Percentiles rank a stretch among this genome's conserved stretches.
Evolutionary conservation across 768 basidiomycete species (phyloP).

Genomic region (Tylopilus sp.): DNA sequence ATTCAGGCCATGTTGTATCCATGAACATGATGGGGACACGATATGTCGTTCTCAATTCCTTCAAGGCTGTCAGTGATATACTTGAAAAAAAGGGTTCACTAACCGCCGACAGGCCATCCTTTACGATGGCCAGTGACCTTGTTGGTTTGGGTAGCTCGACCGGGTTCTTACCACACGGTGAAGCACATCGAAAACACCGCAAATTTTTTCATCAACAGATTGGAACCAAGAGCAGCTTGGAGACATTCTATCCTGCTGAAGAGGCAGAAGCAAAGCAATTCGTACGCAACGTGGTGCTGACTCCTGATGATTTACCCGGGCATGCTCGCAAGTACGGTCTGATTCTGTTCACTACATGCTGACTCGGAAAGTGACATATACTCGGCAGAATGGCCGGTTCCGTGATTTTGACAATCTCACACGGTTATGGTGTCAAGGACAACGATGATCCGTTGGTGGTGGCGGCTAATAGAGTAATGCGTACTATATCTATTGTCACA

Average conservation of each 20-base stretch:
- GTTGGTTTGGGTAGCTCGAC: conserved; percentile 5
- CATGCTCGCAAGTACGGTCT: conserved; percentile 7
- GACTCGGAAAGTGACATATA: not conserved
- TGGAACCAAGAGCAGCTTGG: conserved; percentile 5
- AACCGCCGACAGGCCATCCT: conserved; percentile 6
- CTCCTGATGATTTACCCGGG: not conserved
- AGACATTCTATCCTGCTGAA: conserved; percentile 1
- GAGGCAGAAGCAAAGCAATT: conserved; percentile 6
- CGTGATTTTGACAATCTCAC: conserved; percentile 32
- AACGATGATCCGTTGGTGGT: conserved; percentile 32
- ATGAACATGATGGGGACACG: conserved; percentile 37
- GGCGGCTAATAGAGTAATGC: conserved; percentile 23
- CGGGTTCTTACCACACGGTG: conserved; percentile 10
- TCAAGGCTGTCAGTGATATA: conserved; percentile 27
- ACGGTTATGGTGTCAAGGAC: conserved; percentile 33
- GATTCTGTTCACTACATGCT: not conserved
- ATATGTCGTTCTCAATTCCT: conserved; percentile 47
- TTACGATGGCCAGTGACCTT: conserved; percentile 21
- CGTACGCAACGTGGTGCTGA: not conserved
- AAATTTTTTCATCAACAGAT: conserved; percentile 8
- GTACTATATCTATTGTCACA: conserved; percentile 5
- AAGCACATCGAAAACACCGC: conserved; percentile 3
- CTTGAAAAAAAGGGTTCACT: conserved; percentile 10
- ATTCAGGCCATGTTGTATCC: conserved; percentile 9
- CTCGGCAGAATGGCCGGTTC: conserved; percentile 31